phyloP scores from a whole-genome alignment of 148 eudicot genomes.

The Rhododendron henanense region DNA sequence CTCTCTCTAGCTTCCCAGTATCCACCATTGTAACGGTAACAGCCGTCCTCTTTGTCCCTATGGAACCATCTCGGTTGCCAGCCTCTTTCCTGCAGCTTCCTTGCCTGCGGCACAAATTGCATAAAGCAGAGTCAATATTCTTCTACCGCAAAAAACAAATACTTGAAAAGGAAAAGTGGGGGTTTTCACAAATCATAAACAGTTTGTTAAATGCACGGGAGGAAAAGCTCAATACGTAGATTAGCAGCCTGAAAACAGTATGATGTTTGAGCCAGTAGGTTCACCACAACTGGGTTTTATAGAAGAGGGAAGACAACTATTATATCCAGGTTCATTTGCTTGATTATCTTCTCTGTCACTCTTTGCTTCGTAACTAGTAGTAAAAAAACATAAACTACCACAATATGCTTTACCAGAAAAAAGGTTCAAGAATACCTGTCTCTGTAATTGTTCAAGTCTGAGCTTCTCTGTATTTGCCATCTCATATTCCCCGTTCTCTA shows the following conservation, averaged over 20 bases:
- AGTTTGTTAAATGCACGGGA: background rate
- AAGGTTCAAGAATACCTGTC: conserved; percentile 55
- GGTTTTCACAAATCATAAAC: background rate
- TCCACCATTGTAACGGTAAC: conserved; percentile 72
- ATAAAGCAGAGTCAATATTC: background rate
- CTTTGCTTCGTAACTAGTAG: background rate
- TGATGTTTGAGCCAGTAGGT: background rate
- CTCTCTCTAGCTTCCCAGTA: conserved; percentile 90
- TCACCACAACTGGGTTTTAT: background rate
- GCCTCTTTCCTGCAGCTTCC: conserved; percentile 92
- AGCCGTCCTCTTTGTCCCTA: conserved; percentile 76
- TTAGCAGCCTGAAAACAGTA: background rate
- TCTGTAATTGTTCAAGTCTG: conserved; percentile 84
- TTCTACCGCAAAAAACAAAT: background rate
- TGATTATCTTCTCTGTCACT: background rate
- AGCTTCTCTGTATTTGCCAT: conserved; percentile 88
- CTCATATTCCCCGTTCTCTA: conserved; percentile 94
- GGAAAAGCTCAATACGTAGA: background rate
- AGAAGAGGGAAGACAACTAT: background rate
- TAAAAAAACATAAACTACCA: background rate
- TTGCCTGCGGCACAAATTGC: conserved; percentile 47
- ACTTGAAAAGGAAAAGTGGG: background rate
- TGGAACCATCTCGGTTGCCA: conserved; percentile 94
- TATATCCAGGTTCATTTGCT: background rate
- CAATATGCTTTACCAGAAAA: background rate